Percentiles rank a stretch among this genome's conserved stretches.
phyloP scores from a whole-genome alignment of 306 rosid species.

The Malus fusca region DNA sequence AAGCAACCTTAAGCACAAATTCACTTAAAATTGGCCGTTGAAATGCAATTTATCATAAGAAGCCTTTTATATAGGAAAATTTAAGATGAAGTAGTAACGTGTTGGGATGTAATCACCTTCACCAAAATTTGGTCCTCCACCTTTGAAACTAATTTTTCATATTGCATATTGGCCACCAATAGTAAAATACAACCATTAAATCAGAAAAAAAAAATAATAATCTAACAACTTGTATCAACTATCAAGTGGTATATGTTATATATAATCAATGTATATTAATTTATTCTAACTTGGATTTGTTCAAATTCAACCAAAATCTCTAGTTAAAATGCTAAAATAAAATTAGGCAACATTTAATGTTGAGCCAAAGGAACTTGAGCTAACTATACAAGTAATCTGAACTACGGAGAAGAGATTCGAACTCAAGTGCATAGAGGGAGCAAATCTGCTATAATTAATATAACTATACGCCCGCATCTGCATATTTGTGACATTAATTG shows the following conservation, averaged over 20 bases:
- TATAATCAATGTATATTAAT: not conserved
- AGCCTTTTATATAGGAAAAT: not conserved
- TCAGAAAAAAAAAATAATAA: not conserved
- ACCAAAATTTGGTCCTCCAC: constrained; percentile 1
- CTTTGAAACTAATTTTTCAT: constrained; percentile 2
- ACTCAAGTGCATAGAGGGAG: not conserved
- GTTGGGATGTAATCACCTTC: constrained; percentile 18
- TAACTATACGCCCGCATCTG: too few relatives aligned
- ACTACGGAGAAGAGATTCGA: too few relatives aligned
- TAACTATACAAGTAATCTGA: not conserved
- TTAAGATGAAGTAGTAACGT: not conserved
- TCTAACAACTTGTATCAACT: not conserved
- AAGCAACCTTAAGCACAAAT: not conserved
- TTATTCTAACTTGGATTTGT: not conserved
- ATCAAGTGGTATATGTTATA: not conserved
- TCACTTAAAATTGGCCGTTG: not conserved
- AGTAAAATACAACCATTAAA: not conserved
- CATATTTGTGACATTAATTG: not conserved
- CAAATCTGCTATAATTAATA: not conserved
- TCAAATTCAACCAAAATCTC: not conserved
- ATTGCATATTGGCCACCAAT: not conserved
- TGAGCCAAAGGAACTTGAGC: not conserved
- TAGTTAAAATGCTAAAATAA: not conserved
- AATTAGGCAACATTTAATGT: not conserved
- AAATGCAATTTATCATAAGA: not conserved